phyloP scores from a whole-genome alignment of 2,329 filamentous ascomycete genomes.

The Cladosporium oxysporum region DNA sequence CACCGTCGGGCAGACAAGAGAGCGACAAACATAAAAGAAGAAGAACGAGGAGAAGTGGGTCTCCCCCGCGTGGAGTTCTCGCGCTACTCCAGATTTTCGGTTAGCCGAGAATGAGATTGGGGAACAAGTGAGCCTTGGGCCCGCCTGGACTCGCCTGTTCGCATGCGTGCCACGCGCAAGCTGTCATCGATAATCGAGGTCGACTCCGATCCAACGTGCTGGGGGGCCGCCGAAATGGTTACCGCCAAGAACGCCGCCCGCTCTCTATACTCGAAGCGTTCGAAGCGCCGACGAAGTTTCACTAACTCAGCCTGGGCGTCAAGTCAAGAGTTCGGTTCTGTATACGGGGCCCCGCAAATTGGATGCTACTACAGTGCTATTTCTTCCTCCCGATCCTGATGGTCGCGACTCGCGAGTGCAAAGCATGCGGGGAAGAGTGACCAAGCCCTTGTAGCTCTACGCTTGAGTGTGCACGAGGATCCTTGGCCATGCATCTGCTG shows the following conservation, averaged over 20 bases:
- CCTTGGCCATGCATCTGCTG: constrained; percentile 15
- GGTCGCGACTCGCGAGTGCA: neutral
- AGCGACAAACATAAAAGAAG: neutral
- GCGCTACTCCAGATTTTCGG: neutral
- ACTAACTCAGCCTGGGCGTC: constrained; percentile 1
- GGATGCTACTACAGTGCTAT: neutral
- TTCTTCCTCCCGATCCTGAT: neutral
- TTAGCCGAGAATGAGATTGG: neutral
- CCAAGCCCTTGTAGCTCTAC: constrained; percentile 10
- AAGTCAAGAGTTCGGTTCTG: neutral
- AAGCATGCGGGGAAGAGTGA: constrained; percentile 9
- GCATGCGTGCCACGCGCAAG: constrained; percentile 2
- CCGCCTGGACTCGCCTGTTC: constrained; percentile 11
- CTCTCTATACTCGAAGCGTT: constrained; percentile 6
- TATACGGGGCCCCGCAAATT: neutral
- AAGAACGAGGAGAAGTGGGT: neutral
- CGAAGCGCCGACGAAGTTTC: neutral
- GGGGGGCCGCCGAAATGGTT: neutral
- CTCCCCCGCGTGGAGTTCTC: neutral
- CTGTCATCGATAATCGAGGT: constrained; percentile 14
- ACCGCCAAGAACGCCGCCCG: constrained; percentile 11
- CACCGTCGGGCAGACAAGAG: constrained; percentile 1
- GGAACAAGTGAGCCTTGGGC: neutral
- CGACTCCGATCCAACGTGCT: constrained; percentile 1
- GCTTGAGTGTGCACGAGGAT: constrained; percentile 7